Evolutionary conservation across 768 basidiomycete genomes (phyloP).

Genomic region (Megacollybia marginata): DNA sequence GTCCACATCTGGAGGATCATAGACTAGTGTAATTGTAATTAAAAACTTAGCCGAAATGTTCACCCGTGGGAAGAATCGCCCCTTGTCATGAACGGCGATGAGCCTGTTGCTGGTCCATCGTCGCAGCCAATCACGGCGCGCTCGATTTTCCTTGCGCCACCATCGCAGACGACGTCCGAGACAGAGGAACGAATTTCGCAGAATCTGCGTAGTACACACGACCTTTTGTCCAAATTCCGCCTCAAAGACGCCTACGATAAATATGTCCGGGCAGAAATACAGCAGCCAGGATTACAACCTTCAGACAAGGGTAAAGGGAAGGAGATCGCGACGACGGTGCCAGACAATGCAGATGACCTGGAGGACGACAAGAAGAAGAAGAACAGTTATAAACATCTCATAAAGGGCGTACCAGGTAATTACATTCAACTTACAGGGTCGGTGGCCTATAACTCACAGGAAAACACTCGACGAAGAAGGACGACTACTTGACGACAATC

Average conservation of each 20-base stretch:
- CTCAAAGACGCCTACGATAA: slow-evolving; percentile 74
- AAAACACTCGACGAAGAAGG: slow-evolving; percentile 77
- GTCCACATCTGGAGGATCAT: slow-evolving; percentile 28
- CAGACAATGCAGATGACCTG: slow-evolving; percentile 29
- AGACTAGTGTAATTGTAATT: background rate
- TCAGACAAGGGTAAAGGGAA: slow-evolving; percentile 46
- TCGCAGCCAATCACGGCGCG: slow-evolving; percentile 13
- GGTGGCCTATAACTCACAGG: slow-evolving; percentile 27
- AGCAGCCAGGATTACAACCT: background rate
- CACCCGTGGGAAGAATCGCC: background rate
- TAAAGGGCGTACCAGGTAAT: slow-evolving; percentile 69
- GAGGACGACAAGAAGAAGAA: slow-evolving; percentile 71
- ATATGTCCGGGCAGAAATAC: slow-evolving; percentile 56
- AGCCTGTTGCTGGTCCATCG: slow-evolving; percentile 64
- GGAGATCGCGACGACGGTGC: slow-evolving; percentile 13
- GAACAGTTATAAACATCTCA: slow-evolving; percentile 70
- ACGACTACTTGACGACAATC: slow-evolving; percentile 58
- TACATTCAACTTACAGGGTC: background rate
- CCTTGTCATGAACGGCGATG: slow-evolving; percentile 13
- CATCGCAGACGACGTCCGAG: no score
- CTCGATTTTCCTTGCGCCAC: no score
- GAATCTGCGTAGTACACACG: slow-evolving; percentile 51
- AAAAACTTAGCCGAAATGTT: background rate
- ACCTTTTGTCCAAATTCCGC: slow-evolving; percentile 66
- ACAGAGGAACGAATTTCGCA: no score